Conservation (phyloP, 2,329 filamentous ascomycete genomes). For the Geoglossum cookeanum region DNA sequence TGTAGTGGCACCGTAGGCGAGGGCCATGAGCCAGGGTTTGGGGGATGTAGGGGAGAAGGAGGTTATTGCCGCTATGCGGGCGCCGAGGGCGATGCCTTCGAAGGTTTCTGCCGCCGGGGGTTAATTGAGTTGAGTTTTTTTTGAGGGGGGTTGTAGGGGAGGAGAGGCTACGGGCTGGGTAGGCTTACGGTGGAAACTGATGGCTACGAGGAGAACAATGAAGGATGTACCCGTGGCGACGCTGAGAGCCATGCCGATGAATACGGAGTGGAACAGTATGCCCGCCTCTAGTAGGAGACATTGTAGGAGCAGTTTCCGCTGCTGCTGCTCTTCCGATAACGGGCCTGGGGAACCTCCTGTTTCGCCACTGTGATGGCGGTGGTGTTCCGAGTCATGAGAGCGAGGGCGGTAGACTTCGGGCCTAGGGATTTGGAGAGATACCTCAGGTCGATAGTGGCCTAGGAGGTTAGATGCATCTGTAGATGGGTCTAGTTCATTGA, state of each 20-base stretch:
- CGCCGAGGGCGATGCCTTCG: conserved; percentile 69
- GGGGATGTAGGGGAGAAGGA: conserved; percentile 50
- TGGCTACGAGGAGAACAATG: conserved; percentile 59
- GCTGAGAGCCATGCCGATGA: conserved; percentile 73
- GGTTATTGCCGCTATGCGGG: conserved; percentile 64
- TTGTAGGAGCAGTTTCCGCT: conserved; percentile 50
- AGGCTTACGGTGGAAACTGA: conserved; percentile 44
- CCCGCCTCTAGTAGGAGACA: conserved; percentile 66
- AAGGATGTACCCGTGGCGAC: conserved; percentile 66
- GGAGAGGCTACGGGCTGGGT: conserved; percentile 14
- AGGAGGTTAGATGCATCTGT: conserved; percentile 16
- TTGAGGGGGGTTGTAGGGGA: neutral
- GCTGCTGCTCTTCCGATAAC: conserved; percentile 23
- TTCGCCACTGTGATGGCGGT: neutral
- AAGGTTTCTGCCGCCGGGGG: conserved; percentile 40
- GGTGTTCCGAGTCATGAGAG: neutral
- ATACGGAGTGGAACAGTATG: conserved; percentile 69
- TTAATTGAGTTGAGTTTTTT: neutral
- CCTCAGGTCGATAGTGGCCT: neutral
- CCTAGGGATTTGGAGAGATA: neutral
- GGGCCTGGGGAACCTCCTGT: neutral
- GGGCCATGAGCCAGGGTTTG: conserved; percentile 53
- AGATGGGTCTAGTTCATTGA: conserved; percentile 38
- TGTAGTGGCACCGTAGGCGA: conserved; percentile 41
- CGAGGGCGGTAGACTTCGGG: neutral